Conservation (phyloP, 495 filamentous ascomycete species). For the Aspergillus affinis region DNA sequence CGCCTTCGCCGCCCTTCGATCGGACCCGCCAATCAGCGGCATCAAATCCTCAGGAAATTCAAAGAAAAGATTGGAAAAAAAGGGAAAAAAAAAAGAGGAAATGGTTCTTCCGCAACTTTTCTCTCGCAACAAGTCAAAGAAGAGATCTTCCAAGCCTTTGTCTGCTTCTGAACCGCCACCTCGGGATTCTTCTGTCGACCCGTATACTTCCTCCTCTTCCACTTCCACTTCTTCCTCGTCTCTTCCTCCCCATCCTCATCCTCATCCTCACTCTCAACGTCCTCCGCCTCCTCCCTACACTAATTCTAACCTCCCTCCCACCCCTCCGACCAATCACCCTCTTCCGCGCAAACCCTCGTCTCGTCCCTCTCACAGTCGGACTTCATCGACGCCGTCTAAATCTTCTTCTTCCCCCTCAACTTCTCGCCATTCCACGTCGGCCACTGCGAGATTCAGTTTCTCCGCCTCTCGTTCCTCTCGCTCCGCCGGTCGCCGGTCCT, state of each 20-base stretch:
- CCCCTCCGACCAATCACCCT: constrained; percentile 13
- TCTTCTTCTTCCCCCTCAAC: constrained; percentile 12
- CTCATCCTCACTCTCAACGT: constrained; percentile 10
- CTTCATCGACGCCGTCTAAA: constrained; percentile 26
- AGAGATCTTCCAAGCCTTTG: constrained; percentile 22
- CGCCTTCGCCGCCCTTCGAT: constrained; percentile 51
- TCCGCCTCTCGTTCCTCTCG: constrained; percentile 14
- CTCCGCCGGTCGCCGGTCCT: constrained; percentile 36
- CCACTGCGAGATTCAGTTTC: not conserved
- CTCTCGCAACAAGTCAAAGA: constrained; percentile 34
- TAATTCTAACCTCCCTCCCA: constrained; percentile 17
- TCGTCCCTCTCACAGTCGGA: constrained; percentile 20
- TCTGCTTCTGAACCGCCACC: constrained; percentile 22
- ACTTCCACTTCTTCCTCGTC: constrained; percentile 20
- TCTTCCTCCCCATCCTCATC: constrained; percentile 9
- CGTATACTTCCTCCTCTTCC: constrained; percentile 19
- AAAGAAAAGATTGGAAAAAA: not conserved
- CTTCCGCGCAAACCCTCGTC: constrained; percentile 24
- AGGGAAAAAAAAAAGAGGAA: constrained; percentile 3
- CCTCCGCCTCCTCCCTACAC: constrained; percentile 4
- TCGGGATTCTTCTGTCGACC: constrained; percentile 11
- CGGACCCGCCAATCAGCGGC: constrained; percentile 23
- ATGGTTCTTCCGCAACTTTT: constrained; percentile 40
- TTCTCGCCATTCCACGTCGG: constrained; percentile 17
- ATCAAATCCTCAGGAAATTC: not conserved